Evolutionary conservation across 495 filamentous ascomycete genomes (phyloP).

Genomic region (Lindgomyces ingoldianus): DNA sequence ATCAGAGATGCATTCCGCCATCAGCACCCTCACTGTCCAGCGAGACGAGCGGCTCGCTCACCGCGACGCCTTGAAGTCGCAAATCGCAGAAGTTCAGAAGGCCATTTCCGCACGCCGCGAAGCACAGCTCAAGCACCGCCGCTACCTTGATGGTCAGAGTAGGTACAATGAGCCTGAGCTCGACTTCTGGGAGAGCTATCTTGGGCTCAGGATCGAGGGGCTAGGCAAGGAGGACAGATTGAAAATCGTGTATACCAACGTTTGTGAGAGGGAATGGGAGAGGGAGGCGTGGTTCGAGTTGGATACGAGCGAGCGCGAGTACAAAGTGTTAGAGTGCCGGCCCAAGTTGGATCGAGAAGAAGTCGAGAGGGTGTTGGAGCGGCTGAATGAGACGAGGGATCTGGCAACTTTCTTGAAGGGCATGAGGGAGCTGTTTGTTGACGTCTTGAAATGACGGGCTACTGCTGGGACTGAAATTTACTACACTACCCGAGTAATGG

Average conservation of each 20-base stretch:
- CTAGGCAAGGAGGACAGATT: slow-evolving; percentile 79
- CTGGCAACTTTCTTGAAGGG: slow-evolving; percentile 80
- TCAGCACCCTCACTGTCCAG: slow-evolving; percentile 70
- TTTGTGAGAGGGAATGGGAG: slow-evolving; percentile 85
- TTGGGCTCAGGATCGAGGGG: slow-evolving; percentile 88
- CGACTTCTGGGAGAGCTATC: slow-evolving; percentile 90
- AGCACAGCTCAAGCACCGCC: slow-evolving; percentile 62
- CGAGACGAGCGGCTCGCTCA: slow-evolving; percentile 72
- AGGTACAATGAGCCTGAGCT: slow-evolving; percentile 87
- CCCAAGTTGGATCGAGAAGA: slow-evolving; percentile 74
- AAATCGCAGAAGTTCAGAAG: slow-evolving; percentile 77
- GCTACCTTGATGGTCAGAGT: slow-evolving; percentile 73
- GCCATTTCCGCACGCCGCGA: slow-evolving; percentile 62
- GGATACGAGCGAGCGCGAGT: slow-evolving; percentile 75
- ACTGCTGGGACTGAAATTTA: too few species aligned
- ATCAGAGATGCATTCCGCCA: slow-evolving; percentile 80
- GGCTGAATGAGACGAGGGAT: slow-evolving; percentile 80
- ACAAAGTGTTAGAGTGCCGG: slow-evolving; percentile 72
- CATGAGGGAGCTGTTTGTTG: slow-evolving; percentile 84
- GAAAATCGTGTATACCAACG: slow-evolving; percentile 88
- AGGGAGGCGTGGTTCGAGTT: slow-evolving; percentile 93
- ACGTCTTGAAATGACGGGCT: slow-evolving; percentile 52
- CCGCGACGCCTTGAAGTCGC: slow-evolving; percentile 70
- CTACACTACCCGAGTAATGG: too few species aligned
- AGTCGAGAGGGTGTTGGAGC: slow-evolving; percentile 71